Evolutionary conservation across 345 rosid genomes (phyloP).

Genomic region (Boechera retrofracta): DNA sequence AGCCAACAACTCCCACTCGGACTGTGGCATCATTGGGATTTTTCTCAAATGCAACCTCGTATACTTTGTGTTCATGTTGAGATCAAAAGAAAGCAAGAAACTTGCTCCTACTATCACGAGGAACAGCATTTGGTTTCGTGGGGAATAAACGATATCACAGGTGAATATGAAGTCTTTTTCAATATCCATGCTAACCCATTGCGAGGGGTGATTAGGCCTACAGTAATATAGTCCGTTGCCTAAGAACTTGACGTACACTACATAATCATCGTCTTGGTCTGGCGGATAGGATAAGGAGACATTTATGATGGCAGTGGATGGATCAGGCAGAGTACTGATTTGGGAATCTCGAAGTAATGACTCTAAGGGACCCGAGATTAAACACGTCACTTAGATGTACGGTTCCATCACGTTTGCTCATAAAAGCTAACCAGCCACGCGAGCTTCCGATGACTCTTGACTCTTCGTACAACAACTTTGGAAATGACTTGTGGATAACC

Average conservation of each 20-base stretch:
- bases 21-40: constrained; percentile 3
- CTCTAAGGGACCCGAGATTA: background rate
- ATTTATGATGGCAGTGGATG: background rate
- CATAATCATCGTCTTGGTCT: background rate
- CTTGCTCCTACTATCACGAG: background rate
- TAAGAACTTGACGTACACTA: background rate
- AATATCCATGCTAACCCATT: background rate
- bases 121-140: background rate
- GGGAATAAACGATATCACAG: background rate
- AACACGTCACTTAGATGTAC: background rate
- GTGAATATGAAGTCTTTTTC: background rate
- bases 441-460: background rate
- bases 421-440: background rate
- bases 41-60: constrained; percentile 9
- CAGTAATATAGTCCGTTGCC: too few species aligned
- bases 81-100: background rate
- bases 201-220: background rate
- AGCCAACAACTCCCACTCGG: constrained; percentile 10
- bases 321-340: too few species aligned
- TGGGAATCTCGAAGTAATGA: too few species aligned
- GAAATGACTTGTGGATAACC: background rate
- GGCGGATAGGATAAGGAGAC: background rate
- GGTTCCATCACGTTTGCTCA: background rate
- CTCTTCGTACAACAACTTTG: background rate
- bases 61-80: background rate